These are phyloP conservation scores for Solanum boliviense DNA, from an alignment of 257 asterid species.

Conservation along the genomic window DNA sequence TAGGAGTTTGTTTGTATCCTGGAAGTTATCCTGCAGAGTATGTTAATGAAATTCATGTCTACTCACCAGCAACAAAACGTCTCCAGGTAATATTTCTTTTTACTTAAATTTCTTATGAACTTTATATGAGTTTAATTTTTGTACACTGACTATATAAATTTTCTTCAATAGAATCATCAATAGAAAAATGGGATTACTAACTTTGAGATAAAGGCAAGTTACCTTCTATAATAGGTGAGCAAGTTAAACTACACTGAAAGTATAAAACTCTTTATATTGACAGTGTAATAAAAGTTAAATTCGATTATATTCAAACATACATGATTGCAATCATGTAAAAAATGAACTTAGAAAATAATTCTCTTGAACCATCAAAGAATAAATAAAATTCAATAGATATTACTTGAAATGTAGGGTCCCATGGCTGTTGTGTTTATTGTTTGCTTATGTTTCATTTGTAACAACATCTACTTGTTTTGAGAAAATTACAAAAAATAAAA, in stretches of 20 bases:
- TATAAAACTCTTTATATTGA: not conserved
- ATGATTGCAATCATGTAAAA: not conserved
- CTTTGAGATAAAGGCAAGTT: not conserved
- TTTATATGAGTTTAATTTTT: not conserved
- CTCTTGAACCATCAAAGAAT: not conserved
- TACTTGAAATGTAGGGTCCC: not conserved
- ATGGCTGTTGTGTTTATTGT: not conserved
- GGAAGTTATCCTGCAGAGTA: conserved; percentile 9
- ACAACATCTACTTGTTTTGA: not conserved
- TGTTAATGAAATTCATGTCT: conserved; percentile 1
- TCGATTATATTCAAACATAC: no score
- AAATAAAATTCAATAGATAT: not conserved
- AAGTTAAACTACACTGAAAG: not conserved
- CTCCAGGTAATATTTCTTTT: not conserved
- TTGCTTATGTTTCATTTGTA: not conserved
- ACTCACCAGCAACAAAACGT: conserved; percentile 1
- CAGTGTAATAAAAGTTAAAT: not conserved
- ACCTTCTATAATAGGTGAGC: not conserved
- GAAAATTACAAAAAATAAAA: not conserved
- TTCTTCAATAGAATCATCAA: not conserved
- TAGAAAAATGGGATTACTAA: not conserved
- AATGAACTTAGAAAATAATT: not conserved
- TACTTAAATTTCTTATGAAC: not conserved
- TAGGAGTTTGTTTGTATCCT: conserved; percentile 8
- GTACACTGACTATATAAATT: not conserved